These are phyloP conservation scores for Ogataea sp. DNA, from an alignment of 805 yeast species.

Conservation along the genomic window DNA sequence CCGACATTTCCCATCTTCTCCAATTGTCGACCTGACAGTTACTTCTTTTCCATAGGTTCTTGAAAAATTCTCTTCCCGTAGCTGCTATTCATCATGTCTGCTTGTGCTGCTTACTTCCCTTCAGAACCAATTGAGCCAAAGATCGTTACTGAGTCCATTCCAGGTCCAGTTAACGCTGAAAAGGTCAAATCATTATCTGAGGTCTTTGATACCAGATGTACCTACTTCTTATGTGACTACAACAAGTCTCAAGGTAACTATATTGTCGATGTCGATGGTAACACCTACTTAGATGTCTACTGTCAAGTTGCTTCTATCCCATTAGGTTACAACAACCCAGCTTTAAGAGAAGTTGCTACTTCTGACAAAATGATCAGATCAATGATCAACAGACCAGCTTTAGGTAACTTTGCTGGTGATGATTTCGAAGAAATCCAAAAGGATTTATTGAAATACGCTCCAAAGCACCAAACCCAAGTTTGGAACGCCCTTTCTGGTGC, in stretches of 20 bases:
- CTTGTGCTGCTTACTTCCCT: slow-evolving; percentile 59
- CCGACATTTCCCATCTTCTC: too few species aligned
- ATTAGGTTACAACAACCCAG: slow-evolving; percentile 81
- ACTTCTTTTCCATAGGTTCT: neutral
- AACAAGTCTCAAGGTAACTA: slow-evolving; percentile 71
- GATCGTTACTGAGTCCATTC: slow-evolving; percentile 50
- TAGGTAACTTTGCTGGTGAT: slow-evolving; percentile 71
- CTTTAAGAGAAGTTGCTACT: slow-evolving; percentile 56
- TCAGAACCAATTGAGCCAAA: slow-evolving; percentile 69
- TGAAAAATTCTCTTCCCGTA: neutral
- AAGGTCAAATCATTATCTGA: slow-evolving; percentile 46
- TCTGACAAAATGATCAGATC: slow-evolving; percentile 67
- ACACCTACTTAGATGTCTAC: slow-evolving; percentile 63
- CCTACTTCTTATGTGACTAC: slow-evolving; percentile 71
- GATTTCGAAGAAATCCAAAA: slow-evolving; percentile 45
- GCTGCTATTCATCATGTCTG: slow-evolving; percentile 24
- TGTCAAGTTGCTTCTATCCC: slow-evolving; percentile 84
- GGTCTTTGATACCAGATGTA: slow-evolving; percentile 66
- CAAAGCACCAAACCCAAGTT: slow-evolving; percentile 64
- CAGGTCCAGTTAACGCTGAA: slow-evolving; percentile 65
- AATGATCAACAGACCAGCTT: slow-evolving; percentile 75
- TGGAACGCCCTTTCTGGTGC: slow-evolving; percentile 84
- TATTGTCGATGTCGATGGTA: slow-evolving; percentile 75
- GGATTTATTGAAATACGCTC: slow-evolving; percentile 66
- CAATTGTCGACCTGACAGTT: neutral